phyloP scores from a whole-genome alignment of 2,329 filamentous ascomycete genomes.

The Cladosporium sp. region DNA sequence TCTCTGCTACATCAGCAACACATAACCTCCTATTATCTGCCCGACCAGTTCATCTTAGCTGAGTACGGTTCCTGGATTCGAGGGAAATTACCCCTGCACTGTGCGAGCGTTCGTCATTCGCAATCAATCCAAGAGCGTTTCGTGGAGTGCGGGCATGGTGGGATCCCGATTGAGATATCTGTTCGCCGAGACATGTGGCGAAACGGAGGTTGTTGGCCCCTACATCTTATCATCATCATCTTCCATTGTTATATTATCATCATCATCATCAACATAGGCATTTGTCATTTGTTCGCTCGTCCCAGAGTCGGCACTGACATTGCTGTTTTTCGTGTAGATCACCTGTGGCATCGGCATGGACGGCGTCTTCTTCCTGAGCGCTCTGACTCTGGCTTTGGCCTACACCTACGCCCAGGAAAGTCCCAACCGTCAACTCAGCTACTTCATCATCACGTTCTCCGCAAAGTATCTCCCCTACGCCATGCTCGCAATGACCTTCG shows the following conservation, averaged over 20 bases:
- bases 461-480: slow-evolving; percentile 75
- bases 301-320: slow-evolving; percentile 20
- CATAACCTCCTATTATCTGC: slow-evolving; percentile 56
- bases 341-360: slow-evolving; percentile 45
- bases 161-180: slow-evolving; percentile 49
- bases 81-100: slow-evolving; percentile 51
- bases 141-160: slow-evolving; percentile 48
- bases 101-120: slow-evolving; percentile 47
- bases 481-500: slow-evolving; percentile 68
- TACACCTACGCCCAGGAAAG: slow-evolving; percentile 88
- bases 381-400: slow-evolving; percentile 71
- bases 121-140: slow-evolving; percentile 40
- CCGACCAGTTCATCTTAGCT: slow-evolving; percentile 48
- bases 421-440: slow-evolving; percentile 67
- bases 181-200: slow-evolving; percentile 50
- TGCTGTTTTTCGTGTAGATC: slow-evolving; percentile 19
- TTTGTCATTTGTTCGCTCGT: not conserved
- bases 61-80: slow-evolving; percentile 52
- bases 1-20: not conserved
- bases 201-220: slow-evolving; percentile 57
- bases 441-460: slow-evolving; percentile 79
- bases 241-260: not conserved
- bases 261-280: not conserved
- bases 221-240: slow-evolving; percentile 52
- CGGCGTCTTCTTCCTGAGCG: slow-evolving; percentile 46